Evolutionary conservation across 345 rosid species (phyloP), one percentile per base, ranked within the genome.

Genomic region (Abelmoschus esculentus): DNA sequence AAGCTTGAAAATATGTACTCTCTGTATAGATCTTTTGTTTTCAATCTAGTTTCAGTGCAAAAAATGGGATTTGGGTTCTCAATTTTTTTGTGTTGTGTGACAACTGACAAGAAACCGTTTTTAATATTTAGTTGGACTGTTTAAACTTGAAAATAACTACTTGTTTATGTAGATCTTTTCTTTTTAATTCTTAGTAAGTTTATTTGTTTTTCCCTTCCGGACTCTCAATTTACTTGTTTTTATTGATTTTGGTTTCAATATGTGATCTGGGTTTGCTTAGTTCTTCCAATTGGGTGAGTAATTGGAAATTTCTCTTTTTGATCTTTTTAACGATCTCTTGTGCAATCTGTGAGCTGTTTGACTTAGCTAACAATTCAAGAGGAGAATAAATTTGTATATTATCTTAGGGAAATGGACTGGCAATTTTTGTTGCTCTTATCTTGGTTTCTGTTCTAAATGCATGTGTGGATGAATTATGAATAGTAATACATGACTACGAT

Each of bases 191-290:
- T 38, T 38, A 38, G 42, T 38, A 38, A 38, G 7, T 38, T 38
- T 7, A 38, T 9, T 38, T 38, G 42, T 38, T 38, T 22, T 38
- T 36, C 40, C 40, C 40, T 36, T 36, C 40, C 40, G 44, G 44
- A 2, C 11, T 49, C 53, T 49, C 53, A 49, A 14, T 4, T 15
- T 49, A 49, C 5, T 49, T 40, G 44, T 40, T 40, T 40, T 1
- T 5, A 49, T 13, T 49, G 17, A 5, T 49, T 62, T 72, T 70
- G 67, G 55, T 66, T 68, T 19, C 13, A 36, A 78, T 58, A 63
- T 65, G 67, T 72, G 70, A 70, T 73, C 57, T 72, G 72, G 76
- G 76, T 80, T 29, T 67, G 71, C 6, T 52, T 71, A 31, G 7
- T 49, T 69, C 78, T 78, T 55, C 58, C 6, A 13, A 40, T 55